Conservation (phyloP, 2,329 filamentous ascomycete genomes). For the Fusarium veterinarium region DNA sequence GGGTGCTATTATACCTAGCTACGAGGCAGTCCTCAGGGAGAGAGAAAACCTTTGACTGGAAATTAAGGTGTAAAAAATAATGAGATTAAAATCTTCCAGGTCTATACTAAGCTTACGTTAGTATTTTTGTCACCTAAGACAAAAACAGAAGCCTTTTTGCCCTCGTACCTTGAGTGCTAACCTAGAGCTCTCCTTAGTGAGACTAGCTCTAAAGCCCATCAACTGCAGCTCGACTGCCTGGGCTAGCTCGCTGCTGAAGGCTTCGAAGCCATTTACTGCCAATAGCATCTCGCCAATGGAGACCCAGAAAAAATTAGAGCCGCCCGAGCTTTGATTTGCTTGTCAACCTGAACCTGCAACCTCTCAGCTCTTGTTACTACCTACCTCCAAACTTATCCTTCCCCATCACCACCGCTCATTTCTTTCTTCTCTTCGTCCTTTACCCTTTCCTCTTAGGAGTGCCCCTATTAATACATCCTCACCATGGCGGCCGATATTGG, state of each 20-base stretch:
- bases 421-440: constrained; percentile 32
- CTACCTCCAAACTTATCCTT: constrained; percentile 27
- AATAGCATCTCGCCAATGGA: constrained; percentile 17
- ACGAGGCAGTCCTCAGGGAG: not conserved
- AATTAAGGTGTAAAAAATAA: not conserved
- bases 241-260: constrained; percentile 1
- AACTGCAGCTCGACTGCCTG: constrained; percentile 4
- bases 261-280: constrained; percentile 1
- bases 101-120: not conserved
- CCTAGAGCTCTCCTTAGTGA: constrained; percentile 10
- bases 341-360: constrained; percentile 21
- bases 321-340: constrained; percentile 23
- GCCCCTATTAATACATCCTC: constrained; percentile 34
- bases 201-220: constrained; percentile 21
- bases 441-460: constrained; percentile 18
- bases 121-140: not conserved
- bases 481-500: constrained; percentile 69
- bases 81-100: not conserved
- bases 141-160: not conserved
- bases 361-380: constrained; percentile 31
- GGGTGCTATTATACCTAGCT: not conserved
- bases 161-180: not conserved
- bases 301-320: constrained; percentile 28
- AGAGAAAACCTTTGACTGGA: not conserved
- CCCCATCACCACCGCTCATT: constrained; percentile 39